Percentiles rank a stretch among this genome's conserved stretches.
phyloP scores from a whole-genome alignment of 176 grass and related monocot genomes.

The Carex scoparia region DNA sequence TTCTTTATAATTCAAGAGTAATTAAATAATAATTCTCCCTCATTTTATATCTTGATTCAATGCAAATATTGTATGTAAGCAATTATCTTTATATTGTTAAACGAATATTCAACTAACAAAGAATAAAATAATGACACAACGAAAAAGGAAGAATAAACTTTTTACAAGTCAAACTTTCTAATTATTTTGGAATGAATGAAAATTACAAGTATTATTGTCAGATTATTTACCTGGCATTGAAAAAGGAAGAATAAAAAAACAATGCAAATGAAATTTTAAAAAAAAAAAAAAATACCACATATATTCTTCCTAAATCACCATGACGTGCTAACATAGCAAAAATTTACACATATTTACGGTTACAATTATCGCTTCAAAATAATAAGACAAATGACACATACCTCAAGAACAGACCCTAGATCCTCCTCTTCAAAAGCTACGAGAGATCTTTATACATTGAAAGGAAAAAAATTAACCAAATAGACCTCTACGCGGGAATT shows the following conservation, averaged over 20 bases:
- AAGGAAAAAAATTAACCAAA: not conserved
- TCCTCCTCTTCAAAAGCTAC: not conserved
- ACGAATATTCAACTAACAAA: no score
- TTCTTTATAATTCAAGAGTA: no score
- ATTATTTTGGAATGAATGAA: not conserved
- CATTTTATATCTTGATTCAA: no score
- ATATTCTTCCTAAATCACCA: not conserved
- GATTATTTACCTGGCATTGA: not conserved
- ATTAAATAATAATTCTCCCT: no score
- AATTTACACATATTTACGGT: conserved; percentile 9
- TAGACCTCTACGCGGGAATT: conserved; percentile 1
- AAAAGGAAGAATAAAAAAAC: not conserved
- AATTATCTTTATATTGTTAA: no score
- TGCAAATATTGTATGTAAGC: no score
- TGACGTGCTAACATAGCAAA: not conserved
- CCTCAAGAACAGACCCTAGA: not conserved
- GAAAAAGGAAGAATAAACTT: no score
- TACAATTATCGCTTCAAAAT: not conserved
- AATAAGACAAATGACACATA: not conserved
- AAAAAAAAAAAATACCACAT: not conserved
- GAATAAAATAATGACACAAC: no score
- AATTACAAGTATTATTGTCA: not conserved
- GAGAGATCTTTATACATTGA: not conserved
- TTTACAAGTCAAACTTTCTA: not conserved
- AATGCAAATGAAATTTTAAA: not conserved